phyloP scores from a whole-genome alignment of 2,329 filamentous ascomycete species.

The Clonostachys rhizophaga region DNA sequence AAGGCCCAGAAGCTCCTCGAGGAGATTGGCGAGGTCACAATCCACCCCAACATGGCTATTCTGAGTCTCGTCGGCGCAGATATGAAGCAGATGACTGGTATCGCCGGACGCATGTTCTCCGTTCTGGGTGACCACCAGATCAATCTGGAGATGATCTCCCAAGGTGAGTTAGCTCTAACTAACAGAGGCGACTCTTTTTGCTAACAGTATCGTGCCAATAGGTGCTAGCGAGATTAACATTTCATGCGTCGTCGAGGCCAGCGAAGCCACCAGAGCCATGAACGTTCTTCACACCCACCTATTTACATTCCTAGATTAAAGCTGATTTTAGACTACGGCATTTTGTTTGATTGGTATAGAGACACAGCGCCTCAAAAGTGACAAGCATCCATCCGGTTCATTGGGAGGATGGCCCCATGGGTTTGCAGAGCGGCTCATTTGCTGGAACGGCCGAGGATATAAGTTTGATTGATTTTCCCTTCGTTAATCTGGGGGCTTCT shows the following conservation, averaged over 20 bases:
- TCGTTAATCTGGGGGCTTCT: too few species aligned
- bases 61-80: conserved; percentile 90
- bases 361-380: too few species aligned
- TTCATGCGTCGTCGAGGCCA: conserved; percentile 90
- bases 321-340: background rate
- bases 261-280: conserved; percentile 87
- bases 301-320: conserved; percentile 81
- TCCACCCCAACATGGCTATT: conserved; percentile 91
- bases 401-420: too few species aligned
- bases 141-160: conserved; percentile 99
- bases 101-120: conserved; percentile 91
- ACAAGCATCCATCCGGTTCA: too few species aligned
- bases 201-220: conserved; percentile 26
- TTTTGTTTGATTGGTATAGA: too few species aligned
- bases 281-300: conserved; percentile 95
- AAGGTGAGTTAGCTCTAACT: conserved; percentile 55
- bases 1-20: conserved; percentile 68
- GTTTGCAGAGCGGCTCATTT: too few species aligned
- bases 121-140: conserved; percentile 89
- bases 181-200: background rate
- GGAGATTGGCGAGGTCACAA: conserved; percentile 83
- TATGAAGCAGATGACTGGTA: conserved; percentile 96
- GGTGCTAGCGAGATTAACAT: conserved; percentile 99
- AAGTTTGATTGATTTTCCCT: too few species aligned
- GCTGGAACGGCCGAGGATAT: too few species aligned